Percentiles rank a stretch among this genome's conserved stretches.
phyloP scores from a whole-genome alignment of 2,329 filamentous ascomycete genomes.

The Penicillium sp. region DNA sequence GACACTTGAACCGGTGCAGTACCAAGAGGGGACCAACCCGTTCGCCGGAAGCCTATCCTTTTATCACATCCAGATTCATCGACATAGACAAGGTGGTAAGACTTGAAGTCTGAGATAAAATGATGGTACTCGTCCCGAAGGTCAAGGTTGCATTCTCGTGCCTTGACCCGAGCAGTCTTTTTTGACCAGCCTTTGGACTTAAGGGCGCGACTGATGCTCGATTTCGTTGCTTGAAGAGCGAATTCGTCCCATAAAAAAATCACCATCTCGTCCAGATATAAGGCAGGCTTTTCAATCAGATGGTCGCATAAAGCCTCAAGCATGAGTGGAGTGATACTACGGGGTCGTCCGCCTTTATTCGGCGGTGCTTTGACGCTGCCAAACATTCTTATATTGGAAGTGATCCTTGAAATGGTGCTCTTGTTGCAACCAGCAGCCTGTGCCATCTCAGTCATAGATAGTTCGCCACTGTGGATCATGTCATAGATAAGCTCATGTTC shows the following conservation, averaged over 20 bases:
- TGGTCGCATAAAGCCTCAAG: neutral
- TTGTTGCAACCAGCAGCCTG: neutral
- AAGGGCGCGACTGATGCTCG: neutral
- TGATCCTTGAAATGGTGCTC: neutral
- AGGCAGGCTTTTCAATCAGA: neutral
- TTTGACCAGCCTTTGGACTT: constrained; percentile 1
- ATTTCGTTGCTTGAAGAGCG: neutral
- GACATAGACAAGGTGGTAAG: constrained; percentile 11
- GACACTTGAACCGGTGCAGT: neutral
- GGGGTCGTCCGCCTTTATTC: neutral
- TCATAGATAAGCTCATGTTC: neutral
- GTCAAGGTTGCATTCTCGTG: neutral
- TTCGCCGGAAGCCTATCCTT: constrained; percentile 11
- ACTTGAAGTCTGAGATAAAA: constrained; percentile 3
- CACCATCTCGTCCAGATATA: constrained; percentile 4
- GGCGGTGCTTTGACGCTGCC: neutral
- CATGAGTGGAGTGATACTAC: neutral
- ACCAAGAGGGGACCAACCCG: neutral
- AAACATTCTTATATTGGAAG: neutral
- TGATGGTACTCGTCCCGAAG: constrained; percentile 2
- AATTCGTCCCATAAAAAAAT: constrained; percentile 4
- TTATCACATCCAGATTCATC: constrained; percentile 13
- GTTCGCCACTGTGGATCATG: constrained; percentile 1
- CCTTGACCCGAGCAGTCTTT: constrained; percentile 2
- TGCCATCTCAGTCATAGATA: neutral